phyloP scores from a whole-genome alignment of 2,329 filamentous ascomycete species.

The Beauveria sp. region DNA sequence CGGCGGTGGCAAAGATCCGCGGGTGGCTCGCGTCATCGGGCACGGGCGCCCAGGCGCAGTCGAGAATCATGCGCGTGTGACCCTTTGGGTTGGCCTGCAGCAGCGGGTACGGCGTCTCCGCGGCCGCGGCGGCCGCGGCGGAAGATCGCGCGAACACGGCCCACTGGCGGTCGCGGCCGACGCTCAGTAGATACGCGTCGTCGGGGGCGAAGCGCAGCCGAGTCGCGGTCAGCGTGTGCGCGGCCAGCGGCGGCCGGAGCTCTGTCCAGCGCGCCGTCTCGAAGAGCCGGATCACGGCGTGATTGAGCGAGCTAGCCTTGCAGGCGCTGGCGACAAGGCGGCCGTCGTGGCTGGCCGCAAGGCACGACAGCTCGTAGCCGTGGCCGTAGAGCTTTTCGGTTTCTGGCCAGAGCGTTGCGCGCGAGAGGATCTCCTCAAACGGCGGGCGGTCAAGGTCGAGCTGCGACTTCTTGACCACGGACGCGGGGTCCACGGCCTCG shows the following conservation, averaged over 20 bases:
- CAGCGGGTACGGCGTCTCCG: conserved; percentile 43
- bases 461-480: conserved; percentile 49
- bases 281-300: conserved; percentile 88
- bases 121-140: conserved; percentile 11
- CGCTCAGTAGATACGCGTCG: conserved; percentile 70
- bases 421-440: conserved; percentile 79
- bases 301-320: conserved; percentile 84
- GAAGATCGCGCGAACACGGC: conserved; percentile 58
- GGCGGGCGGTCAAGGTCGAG: conserved; percentile 68
- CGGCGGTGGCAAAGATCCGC: conserved; percentile 72
- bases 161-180: conserved; percentile 90
- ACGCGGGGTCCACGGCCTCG: conserved; percentile 47
- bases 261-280: conserved; percentile 85
- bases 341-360: conserved; percentile 70
- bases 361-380: conserved; percentile 89
- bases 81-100: conserved; percentile 69
- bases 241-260: conserved; percentile 71
- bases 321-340: conserved; percentile 81
- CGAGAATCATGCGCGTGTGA: conserved; percentile 87
- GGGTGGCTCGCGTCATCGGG: conserved; percentile 23
- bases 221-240: conserved; percentile 81
- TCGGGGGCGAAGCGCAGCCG: conserved; percentile 71
- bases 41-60: conserved; percentile 71
- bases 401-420: conserved; percentile 92
- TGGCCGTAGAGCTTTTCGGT: conserved; percentile 95